Evolutionary conservation across 164 flowering plant species (phyloP).

Genomic region (Piper betle): DNA sequence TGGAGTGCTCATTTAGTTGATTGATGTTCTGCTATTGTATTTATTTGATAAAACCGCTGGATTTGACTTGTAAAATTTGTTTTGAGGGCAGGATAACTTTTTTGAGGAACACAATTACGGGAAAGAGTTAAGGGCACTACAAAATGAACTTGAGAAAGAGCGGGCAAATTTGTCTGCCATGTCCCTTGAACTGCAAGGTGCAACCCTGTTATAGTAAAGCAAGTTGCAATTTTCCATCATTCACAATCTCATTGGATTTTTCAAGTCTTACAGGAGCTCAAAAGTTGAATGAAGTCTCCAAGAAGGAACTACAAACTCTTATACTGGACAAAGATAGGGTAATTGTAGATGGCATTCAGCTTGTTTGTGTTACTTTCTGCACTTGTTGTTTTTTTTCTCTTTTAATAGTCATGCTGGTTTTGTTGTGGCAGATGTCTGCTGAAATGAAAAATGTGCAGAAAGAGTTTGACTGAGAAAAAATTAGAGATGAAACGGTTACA

Average conservation of each 20-base stretch:
- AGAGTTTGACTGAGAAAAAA: slow-evolving; percentile 52
- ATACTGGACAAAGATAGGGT: slow-evolving; percentile 47
- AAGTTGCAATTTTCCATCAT: slow-evolving; percentile 1
- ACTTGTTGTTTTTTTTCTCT: neutral
- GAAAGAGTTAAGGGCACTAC: slow-evolving; percentile 37
- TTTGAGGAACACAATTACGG: slow-evolving; percentile 60
- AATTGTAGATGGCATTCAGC: slow-evolving; percentile 10
- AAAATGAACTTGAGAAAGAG: slow-evolving; percentile 51
- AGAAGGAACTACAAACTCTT: slow-evolving; percentile 40
- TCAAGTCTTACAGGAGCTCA: slow-evolving; percentile 40
- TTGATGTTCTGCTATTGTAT: neutral
- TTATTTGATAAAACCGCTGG: slow-evolving; percentile 18
- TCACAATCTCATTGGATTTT: slow-evolving; percentile 7
- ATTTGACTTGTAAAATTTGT: slow-evolving; percentile 29
- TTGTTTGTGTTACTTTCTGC: neutral
- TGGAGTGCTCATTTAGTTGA: no score
- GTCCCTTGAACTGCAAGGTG: slow-evolving; percentile 49
- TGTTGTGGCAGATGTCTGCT: slow-evolving; percentile 26
- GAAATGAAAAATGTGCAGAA: slow-evolving; percentile 40
- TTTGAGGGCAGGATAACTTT: slow-evolving; percentile 69
- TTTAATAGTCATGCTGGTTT: neutral
- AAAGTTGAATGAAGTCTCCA: slow-evolving; percentile 35
- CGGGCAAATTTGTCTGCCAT: slow-evolving; percentile 25
- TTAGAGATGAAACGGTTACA: slow-evolving; percentile 51
- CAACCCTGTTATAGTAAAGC: slow-evolving; percentile 1